Conservation (phyloP, 345 rosid genomes). For the Mangifera indica region DNA sequence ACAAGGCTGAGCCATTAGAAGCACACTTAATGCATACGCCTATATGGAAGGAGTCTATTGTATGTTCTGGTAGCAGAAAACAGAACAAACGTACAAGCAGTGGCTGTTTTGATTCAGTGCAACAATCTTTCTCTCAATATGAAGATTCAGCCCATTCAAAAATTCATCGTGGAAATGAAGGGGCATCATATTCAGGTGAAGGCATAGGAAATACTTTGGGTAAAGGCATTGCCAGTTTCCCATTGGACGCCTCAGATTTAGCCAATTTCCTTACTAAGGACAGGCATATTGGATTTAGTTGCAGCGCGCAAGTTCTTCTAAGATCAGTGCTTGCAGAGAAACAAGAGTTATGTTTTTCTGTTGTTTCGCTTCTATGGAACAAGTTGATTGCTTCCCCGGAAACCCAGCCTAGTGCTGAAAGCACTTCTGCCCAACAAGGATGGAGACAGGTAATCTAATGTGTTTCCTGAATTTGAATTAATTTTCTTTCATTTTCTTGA, state of each 20-base stretch:
- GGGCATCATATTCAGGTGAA: constrained; percentile 36
- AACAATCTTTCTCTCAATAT: constrained; percentile 36
- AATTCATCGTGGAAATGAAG: constrained; percentile 43
- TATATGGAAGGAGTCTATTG: constrained; percentile 56
- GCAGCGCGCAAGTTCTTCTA: constrained; percentile 76
- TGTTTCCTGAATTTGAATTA: neutral
- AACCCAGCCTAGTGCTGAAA: constrained; percentile 81
- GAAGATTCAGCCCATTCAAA: constrained; percentile 42
- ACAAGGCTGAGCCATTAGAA: constrained; percentile 92
- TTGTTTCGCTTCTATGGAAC: constrained; percentile 92
- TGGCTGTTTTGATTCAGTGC: constrained; percentile 39
- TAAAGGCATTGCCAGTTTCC: constrained; percentile 60
- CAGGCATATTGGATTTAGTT: constrained; percentile 80
- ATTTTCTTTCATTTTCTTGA: neutral
- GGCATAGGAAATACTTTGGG: constrained; percentile 52
- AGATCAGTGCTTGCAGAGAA: constrained; percentile 86
- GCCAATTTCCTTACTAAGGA: constrained; percentile 93
- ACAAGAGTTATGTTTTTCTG: constrained; percentile 91
- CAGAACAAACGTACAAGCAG: constrained; percentile 39
- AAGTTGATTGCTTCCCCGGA: constrained; percentile 89
- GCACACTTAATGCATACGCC: constrained; percentile 62
- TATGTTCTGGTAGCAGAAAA: constrained; percentile 41
- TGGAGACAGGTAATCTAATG: constrained; percentile 86
- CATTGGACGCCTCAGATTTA: constrained; percentile 88
- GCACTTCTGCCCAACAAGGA: constrained; percentile 98